phyloP scores from a whole-genome alignment of 768 basidiomycete species.

The Podaxis sp. region DNA sequence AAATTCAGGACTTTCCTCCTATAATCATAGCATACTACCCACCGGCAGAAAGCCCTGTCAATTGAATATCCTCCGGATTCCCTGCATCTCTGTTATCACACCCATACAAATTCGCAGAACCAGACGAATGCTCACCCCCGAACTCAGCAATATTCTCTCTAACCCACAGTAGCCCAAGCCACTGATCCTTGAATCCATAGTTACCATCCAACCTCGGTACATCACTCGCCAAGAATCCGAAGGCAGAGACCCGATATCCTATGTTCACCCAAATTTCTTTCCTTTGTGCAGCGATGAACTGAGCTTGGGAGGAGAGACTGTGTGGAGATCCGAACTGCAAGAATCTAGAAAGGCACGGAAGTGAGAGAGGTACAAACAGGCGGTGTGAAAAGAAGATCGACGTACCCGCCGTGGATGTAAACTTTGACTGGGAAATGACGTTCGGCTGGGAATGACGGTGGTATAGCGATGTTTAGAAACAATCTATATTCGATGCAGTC shows the following conservation, averaged over 20 bases:
- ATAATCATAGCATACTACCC: background rate
- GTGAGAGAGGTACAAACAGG: background rate
- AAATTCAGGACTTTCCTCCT: too few relatives aligned
- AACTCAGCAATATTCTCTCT: slow-evolving; percentile 64
- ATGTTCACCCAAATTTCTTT: slow-evolving; percentile 76
- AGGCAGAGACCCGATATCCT: slow-evolving; percentile 73
- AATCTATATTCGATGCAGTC: slow-evolving; percentile 27
- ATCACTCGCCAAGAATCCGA: slow-evolving; percentile 73
- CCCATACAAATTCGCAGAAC: background rate
- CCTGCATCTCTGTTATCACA: slow-evolving; percentile 36
- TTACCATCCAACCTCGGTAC: slow-evolving; percentile 64
- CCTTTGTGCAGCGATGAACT: slow-evolving; percentile 61
- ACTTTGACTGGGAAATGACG: slow-evolving; percentile 61
- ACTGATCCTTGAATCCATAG: slow-evolving; percentile 84
- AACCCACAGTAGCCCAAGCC: slow-evolving; percentile 75
- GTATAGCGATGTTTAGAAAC: slow-evolving; percentile 64
- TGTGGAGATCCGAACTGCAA: slow-evolving; percentile 81
- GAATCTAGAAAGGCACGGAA: slow-evolving; percentile 42
- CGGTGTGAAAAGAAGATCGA: background rate
- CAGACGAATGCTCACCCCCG: slow-evolving; percentile 49
- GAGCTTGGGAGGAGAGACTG: slow-evolving; percentile 55
- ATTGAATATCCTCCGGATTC: slow-evolving; percentile 55
- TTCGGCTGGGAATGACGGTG: slow-evolving; percentile 46
- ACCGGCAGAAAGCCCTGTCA: slow-evolving; percentile 77
- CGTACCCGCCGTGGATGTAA: slow-evolving; percentile 77